Evolutionary conservation across 352 stramenopile genomes (phyloP).

Genomic region (Globisporangium splendens): DNA sequence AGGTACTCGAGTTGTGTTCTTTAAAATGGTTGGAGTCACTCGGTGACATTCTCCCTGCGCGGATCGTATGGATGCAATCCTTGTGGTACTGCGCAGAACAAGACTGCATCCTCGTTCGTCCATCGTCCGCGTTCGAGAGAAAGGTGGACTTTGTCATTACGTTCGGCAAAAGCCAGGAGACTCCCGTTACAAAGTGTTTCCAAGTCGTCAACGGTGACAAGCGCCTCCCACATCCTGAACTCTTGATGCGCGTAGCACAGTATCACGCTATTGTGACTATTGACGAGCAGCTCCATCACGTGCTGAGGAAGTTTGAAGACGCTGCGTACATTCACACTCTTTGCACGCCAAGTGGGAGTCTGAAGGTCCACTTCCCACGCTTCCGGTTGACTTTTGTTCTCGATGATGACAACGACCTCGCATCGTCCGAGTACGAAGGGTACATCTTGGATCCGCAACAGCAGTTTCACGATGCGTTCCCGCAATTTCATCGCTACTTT

Average conservation of each 20-base stretch:
- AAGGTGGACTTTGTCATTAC: constrained; percentile 3
- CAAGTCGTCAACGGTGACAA: constrained; percentile 31
- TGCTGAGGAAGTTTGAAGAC: constrained; percentile 46
- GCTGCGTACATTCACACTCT: constrained; percentile 30
- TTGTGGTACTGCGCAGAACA: constrained; percentile 52
- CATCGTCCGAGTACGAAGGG: constrained; percentile 34
- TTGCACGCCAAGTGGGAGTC: neutral
- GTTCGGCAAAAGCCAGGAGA: neutral
- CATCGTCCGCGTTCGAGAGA: constrained; percentile 8
- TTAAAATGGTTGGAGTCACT: constrained; percentile 25
- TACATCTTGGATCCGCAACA: constrained; percentile 32
- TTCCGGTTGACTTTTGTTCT: constrained; percentile 38
- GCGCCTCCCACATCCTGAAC: constrained; percentile 6
- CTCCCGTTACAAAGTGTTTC: constrained; percentile 14
- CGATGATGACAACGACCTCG: constrained; percentile 13
- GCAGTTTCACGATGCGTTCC: constrained; percentile 37
- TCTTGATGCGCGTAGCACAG: constrained; percentile 8
- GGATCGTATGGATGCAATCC: constrained; percentile 30
- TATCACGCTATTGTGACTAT: constrained; percentile 28
- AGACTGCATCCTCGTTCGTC: constrained; percentile 35
- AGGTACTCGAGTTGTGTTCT: constrained; percentile 33
- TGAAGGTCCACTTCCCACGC: constrained; percentile 42
- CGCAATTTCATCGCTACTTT: constrained; percentile 36
- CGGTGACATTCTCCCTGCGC: constrained; percentile 17
- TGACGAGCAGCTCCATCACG: constrained; percentile 5